Evolutionary conservation across 345 rosid genomes (phyloP).

Genomic region (Clarkia xantiana): DNA sequence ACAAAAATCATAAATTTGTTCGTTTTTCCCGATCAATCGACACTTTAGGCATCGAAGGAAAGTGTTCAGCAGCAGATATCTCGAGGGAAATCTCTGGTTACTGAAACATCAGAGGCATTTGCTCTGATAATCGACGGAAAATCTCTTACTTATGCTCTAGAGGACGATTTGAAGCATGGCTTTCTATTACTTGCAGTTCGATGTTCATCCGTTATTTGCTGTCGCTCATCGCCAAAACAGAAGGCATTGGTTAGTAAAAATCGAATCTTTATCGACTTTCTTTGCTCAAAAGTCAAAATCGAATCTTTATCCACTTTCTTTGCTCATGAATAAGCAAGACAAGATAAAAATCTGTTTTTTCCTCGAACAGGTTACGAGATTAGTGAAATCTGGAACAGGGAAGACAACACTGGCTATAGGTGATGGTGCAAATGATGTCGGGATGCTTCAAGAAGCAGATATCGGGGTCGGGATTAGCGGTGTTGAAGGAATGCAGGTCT

Average conservation of each 20-base stretch:
- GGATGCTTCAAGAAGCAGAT: conserved; percentile 99
- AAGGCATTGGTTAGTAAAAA: conserved; percentile 64
- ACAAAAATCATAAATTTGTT: too few relatives aligned
- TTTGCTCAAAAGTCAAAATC: conserved; percentile 19
- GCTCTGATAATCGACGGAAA: conserved; percentile 89
- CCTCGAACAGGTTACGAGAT: conserved; percentile 51
- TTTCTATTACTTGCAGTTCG: conserved; percentile 63
- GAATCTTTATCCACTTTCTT: background rate
- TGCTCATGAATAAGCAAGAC: too few relatives aligned
- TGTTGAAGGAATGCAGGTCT: conserved; percentile 97
- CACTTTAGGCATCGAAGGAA: conserved; percentile 53
- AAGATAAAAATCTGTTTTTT: conserved; percentile 1
- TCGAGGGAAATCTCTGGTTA: conserved; percentile 31
- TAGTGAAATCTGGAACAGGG: conserved; percentile 68
- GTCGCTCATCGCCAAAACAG: conserved; percentile 95
- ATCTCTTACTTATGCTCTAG: conserved; percentile 70
- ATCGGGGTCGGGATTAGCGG: conserved; percentile 92
- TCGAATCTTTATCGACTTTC: background rate
- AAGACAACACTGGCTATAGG: conserved; percentile 84
- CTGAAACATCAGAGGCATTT: conserved; percentile 34
- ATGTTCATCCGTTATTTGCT: conserved; percentile 90
- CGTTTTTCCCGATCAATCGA: too few relatives aligned
- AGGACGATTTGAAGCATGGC: conserved; percentile 41
- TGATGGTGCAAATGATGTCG: conserved; percentile 97
- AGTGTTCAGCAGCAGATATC: conserved; percentile 39